Evolutionary conservation across 2,329 filamentous ascomycete species (phyloP).

Genomic region (Tolypocladium tropicale): DNA sequence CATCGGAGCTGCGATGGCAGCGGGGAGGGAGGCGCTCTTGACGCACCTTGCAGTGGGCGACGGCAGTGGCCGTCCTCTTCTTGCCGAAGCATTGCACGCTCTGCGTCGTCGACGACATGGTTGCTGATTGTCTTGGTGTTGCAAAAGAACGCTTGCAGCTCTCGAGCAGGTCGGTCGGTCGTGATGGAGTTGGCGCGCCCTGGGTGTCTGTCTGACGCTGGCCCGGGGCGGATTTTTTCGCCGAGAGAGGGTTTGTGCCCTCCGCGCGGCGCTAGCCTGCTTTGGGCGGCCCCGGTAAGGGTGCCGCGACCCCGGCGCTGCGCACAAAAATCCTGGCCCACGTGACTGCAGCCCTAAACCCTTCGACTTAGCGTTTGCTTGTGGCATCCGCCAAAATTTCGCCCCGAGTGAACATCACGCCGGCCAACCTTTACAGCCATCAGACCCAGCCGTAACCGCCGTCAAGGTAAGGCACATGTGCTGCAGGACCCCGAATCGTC

Average conservation of each 20-base stretch:
- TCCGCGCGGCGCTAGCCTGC: slow-evolving; percentile 15
- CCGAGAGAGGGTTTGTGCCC: slow-evolving; percentile 23
- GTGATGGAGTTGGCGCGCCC: slow-evolving; percentile 5
- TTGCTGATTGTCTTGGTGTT: slow-evolving; percentile 29
- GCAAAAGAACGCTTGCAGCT: slow-evolving; percentile 5
- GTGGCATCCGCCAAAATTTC: slow-evolving; percentile 25
- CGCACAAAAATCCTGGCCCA: slow-evolving; percentile 6
- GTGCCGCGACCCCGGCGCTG: neutral
- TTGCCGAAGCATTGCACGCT: slow-evolving; percentile 99
- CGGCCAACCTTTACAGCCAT: slow-evolving; percentile 23
- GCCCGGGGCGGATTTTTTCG: slow-evolving; percentile 10
- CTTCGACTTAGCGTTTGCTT: slow-evolving; percentile 17
- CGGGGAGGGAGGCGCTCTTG: neutral
- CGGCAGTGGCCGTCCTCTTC: slow-evolving; percentile 83
- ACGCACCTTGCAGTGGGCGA: slow-evolving; percentile 86
- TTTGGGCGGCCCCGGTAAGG: slow-evolving; percentile 4
- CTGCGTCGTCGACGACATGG: slow-evolving; percentile 66
- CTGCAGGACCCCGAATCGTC: neutral
- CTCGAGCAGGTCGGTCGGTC: slow-evolving; percentile 2
- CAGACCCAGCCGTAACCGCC: slow-evolving; percentile 24
- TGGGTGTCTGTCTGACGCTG: neutral
- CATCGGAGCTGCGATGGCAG: neutral
- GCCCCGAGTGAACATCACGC: slow-evolving; percentile 22
- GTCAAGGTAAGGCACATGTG: slow-evolving; percentile 25
- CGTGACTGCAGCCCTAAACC: slow-evolving; percentile 25